These are phyloP conservation scores for Trichophyton schoenleinii DNA, from an alignment of 2,329 filamentous ascomycete genomes.

Conservation along the genomic window DNA sequence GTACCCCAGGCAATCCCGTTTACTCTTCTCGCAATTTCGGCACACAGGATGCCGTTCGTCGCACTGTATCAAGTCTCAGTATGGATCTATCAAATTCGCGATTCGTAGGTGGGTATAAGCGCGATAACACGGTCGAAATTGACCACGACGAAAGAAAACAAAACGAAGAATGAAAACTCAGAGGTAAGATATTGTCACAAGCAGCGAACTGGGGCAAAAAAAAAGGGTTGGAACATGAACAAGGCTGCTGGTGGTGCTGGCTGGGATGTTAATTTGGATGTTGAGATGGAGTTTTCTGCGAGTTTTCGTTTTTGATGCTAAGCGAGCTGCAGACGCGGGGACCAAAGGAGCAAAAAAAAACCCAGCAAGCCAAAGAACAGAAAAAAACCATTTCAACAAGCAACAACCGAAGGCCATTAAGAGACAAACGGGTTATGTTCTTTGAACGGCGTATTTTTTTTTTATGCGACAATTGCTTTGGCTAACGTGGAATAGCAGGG, in stretches of 20 bases:
- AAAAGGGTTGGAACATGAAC: neutral
- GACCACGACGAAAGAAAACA: neutral
- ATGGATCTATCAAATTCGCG: neutral
- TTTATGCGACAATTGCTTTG: neutral
- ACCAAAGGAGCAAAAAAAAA: neutral
- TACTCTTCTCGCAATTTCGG: conserved; percentile 56
- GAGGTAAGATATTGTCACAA: neutral
- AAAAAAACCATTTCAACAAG: neutral
- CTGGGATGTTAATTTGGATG: neutral
- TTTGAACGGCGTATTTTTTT: neutral
- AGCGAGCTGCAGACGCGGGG: conserved; percentile 12
- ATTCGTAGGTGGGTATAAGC: conserved; percentile 1
- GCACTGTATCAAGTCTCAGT: conserved; percentile 47
- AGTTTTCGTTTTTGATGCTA: conserved; percentile 8
- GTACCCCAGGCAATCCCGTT: conserved; percentile 55
- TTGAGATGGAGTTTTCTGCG: conserved; percentile 3
- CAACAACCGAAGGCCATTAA: neutral
- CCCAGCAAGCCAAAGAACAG: neutral
- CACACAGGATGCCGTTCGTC: conserved; percentile 91
- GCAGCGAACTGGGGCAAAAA: neutral
- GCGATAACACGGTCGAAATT: conserved; percentile 4
- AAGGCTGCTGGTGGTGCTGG: neutral
- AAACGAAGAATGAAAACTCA: neutral
- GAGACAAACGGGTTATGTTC: neutral
- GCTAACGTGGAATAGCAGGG: neutral